A percentile compares a stretch with the other conserved stretches of the same genome.
phyloP scores from a whole-genome alignment of 306 rosid species.

The Datisca glomerata region DNA sequence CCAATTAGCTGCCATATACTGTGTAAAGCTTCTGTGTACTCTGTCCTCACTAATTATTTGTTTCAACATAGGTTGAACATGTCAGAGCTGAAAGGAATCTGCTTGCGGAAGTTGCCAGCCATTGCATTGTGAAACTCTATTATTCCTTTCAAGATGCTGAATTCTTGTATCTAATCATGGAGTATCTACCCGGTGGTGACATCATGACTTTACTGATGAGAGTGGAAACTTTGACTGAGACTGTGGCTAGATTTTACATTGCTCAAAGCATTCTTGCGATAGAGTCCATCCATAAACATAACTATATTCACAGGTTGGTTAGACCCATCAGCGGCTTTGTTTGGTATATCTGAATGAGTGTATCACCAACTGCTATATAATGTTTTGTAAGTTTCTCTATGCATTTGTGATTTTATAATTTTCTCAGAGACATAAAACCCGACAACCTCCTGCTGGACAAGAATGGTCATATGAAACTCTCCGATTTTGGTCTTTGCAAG shows the following conservation, averaged over 20 bases:
- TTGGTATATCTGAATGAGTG: conserved; percentile 14
- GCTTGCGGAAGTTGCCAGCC: conserved; percentile 92
- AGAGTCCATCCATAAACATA: conserved; percentile 83
- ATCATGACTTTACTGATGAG: conserved; percentile 95
- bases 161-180: conserved; percentile 80
- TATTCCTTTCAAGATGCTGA: conserved; percentile 87
- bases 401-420: conserved; percentile 7
- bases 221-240: conserved; percentile 75
- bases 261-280: conserved; percentile 74
- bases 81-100: conserved; percentile 88
- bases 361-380: no score
- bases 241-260: conserved; percentile 78
- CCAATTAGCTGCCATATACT: no score
- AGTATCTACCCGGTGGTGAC: conserved; percentile 91
- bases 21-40: no score
- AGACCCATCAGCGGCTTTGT: no score
- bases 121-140: conserved; percentile 81
- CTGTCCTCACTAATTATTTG: no score
- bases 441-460: conserved; percentile 81
- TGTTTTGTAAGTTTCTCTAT: conserved; percentile 5
- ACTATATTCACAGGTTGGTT: conserved; percentile 83
- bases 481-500: conserved; percentile 92
- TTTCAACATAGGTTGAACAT: conserved; percentile 89
- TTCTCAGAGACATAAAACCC: conserved; percentile 79
- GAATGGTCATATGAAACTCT: conserved; percentile 72